Base-by-base conservation (phyloP, 352 stramenopile genomes). In the Globisporangium mamillatum region DNA sequence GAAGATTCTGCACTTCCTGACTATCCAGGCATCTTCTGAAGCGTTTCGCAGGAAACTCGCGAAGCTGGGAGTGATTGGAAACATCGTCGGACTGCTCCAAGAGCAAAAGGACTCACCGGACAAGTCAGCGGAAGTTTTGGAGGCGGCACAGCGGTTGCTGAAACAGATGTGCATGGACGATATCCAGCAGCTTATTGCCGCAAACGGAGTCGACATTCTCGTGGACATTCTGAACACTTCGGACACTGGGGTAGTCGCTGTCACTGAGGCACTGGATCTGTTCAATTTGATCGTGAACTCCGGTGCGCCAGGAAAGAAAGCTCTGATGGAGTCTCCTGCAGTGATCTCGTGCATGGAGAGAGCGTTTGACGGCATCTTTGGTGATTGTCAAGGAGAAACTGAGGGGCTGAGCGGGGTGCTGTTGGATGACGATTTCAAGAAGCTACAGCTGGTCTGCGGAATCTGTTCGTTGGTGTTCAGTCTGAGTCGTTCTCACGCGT, bases 201-300 rank as follows among this genome's bases (percentile, higher is more conserved):
- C 80, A 12, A 86, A 91, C 57, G 86, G 85, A 14, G 74, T 92
- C n/a, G 74, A 79, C 29, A 82, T 84, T 24, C 68, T 93, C 44
- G 66, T 93, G 10, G 79, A 82, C 62, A 64, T 68, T 29, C 18
- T 68, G 41, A 55, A 68, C 60, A 50, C 56, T 46, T 50, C 56
- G n/a, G 56, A 62, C n/a, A n/a, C 65, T 60, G 59, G 52, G 6
- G 54, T 72, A 1, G 71, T 80, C 0, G 76, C 77, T 24, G 72
- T 84, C 14, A 74, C 74, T 4, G 75, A 89, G 20, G 75, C 84
- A 64, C 60, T 93, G 22, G 73, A 86, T 67, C 81, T 88, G 20
- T 91, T 91, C 50, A 83, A 82, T n/a, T 75, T 79, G 25, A 81
- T 93, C 48, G 70, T 82, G 12, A 73, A 75, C 14, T 90, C 81